Percentiles rank a stretch among this genome's conserved stretches.
Conservation (phyloP, 768 basidiomycete genomes). For the Russula earlei region DNA sequence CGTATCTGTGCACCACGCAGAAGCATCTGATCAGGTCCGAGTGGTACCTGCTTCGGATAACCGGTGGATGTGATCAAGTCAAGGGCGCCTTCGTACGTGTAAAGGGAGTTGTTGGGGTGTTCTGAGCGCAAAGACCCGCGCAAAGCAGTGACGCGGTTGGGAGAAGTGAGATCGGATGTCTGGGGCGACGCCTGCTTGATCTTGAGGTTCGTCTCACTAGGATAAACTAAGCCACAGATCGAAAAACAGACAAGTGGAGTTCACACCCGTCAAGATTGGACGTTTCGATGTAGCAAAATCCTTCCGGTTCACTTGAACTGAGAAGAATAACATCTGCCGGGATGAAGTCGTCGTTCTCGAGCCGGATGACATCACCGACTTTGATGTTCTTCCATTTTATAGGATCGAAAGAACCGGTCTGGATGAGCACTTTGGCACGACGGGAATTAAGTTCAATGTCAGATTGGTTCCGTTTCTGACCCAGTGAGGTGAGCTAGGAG, state of each 20-base stretch:
- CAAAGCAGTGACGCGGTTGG: slow-evolving; percentile 59
- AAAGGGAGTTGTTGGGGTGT: slow-evolving; percentile 94
- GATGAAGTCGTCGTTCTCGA: slow-evolving; percentile 90
- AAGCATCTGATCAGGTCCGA: slow-evolving; percentile 92
- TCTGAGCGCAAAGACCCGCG: slow-evolving; percentile 86
- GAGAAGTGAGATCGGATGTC: slow-evolving; percentile 70
- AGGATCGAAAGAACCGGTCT: slow-evolving; percentile 52
- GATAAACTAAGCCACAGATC: neutral
- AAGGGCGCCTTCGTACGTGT: slow-evolving; percentile 85
- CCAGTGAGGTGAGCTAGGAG: neutral
- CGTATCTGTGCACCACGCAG: slow-evolving; percentile 91
- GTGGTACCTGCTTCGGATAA: slow-evolving; percentile 69
- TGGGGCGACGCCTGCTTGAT: slow-evolving; percentile 92
- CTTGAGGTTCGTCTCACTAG: slow-evolving; percentile 94
- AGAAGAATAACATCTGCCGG: slow-evolving; percentile 88
- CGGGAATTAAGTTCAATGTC: slow-evolving; percentile 88
- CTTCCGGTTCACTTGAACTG: slow-evolving; percentile 91
- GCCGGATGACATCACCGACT: slow-evolving; percentile 87
- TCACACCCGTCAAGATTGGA: slow-evolving; percentile 90
- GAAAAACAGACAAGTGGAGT: slow-evolving; percentile 12
- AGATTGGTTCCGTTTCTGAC: slow-evolving; percentile 91
- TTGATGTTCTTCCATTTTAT: slow-evolving; percentile 83
- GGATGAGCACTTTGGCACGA: slow-evolving; percentile 60
- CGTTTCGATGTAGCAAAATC: slow-evolving; percentile 95
- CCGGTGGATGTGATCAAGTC: slow-evolving; percentile 50